Evolutionary conservation across 441 rosid genomes (phyloP).

Genomic region (Brassica hybrid): DNA sequence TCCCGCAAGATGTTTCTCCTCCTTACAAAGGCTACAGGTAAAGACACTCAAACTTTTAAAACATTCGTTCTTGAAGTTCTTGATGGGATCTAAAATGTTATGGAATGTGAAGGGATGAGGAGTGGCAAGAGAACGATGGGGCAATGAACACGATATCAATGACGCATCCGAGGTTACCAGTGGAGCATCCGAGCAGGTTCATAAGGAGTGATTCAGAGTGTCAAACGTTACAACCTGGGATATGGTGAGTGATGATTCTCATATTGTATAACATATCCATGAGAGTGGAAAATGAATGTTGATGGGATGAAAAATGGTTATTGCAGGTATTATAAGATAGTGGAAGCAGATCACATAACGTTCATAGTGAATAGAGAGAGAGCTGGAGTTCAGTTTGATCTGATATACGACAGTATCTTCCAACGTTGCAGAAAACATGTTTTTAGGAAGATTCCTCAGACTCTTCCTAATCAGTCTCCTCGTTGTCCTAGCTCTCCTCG

Average conservation of each 20-base stretch:
- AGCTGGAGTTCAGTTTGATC: slow-evolving; percentile 90
- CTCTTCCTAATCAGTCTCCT: slow-evolving; percentile 58
- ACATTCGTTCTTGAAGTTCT: too few relatives aligned
- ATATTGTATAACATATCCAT: neutral
- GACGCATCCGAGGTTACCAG: slow-evolving; percentile 87
- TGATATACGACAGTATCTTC: slow-evolving; percentile 85
- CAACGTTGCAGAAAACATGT: slow-evolving; percentile 90
- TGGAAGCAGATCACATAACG: slow-evolving; percentile 89
- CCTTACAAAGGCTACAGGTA: slow-evolving; percentile 98
- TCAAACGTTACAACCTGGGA: slow-evolving; percentile 74
- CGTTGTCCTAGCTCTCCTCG: slow-evolving; percentile 29
- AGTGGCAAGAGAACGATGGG: slow-evolving; percentile 97
- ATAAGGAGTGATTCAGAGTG: slow-evolving; percentile 68
- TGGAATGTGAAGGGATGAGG: slow-evolving; percentile 72
- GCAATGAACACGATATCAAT: slow-evolving; percentile 94
- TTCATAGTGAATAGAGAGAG: slow-evolving; percentile 90
- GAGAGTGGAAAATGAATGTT: neutral
- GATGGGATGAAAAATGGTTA: too few relatives aligned
- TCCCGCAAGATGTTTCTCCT: slow-evolving; percentile 66
- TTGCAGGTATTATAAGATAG: slow-evolving; percentile 94
- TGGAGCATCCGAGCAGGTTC: slow-evolving; percentile 71
- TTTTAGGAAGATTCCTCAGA: slow-evolving; percentile 64
- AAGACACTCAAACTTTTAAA: too few relatives aligned
- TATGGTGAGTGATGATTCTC: slow-evolving; percentile 65
- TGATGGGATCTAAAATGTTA: slow-evolving; percentile 12